Base-by-base conservation (phyloP, 2,329 filamentous ascomycete species). In the Hypoxylon sp. region DNA sequence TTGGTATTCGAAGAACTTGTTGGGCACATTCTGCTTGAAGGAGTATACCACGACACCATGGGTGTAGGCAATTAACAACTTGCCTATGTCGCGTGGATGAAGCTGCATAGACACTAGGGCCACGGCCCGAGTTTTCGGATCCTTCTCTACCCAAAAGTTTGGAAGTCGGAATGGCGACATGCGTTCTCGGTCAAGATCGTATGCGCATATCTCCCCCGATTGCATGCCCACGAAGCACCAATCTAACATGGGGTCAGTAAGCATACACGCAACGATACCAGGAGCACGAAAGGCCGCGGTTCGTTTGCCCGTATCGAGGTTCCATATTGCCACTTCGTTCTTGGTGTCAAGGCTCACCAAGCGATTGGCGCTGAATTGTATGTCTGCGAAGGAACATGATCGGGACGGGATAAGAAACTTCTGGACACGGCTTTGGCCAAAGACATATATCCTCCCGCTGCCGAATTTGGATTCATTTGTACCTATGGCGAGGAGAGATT, bases 31-130 rank as follows among this genome's bases (percentile, higher is more conserved):
- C 78, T 97, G 92, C 82, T 99, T 98, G 84, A 99, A 97, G 2
- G 93, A 97, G 80, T 97, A 99, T 66, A 96, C 87, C 50, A 93
- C 93, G 5, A 93, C 94, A 13, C 96, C 96, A 72, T 95, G 89
- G 0, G 89, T 89, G 78, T 98, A 99, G n/a, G 91, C 94, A 63
- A 99, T 92, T 63, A 99, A 81, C 25, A 99, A 84, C 75, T 93
- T 94, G 3, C 96, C 96, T 71, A 98, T 93, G 77, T 99, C 96
- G 73, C 94, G 87, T 1, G 96, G 94, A 75, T 98, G 96, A 73
- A 98, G 85, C 65, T 93, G 89, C 75, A 99, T 83, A 14, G 91
- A 91, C 17, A 98, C 87, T 34, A 98, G 84, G 1, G 90, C 79
- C 7, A 81, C 78, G 6, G 81, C 80, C 52, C 89, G 86, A 9